phyloP scores from a whole-genome alignment of 352 stramenopile genomes.

The Phytophthora melonis region DNA sequence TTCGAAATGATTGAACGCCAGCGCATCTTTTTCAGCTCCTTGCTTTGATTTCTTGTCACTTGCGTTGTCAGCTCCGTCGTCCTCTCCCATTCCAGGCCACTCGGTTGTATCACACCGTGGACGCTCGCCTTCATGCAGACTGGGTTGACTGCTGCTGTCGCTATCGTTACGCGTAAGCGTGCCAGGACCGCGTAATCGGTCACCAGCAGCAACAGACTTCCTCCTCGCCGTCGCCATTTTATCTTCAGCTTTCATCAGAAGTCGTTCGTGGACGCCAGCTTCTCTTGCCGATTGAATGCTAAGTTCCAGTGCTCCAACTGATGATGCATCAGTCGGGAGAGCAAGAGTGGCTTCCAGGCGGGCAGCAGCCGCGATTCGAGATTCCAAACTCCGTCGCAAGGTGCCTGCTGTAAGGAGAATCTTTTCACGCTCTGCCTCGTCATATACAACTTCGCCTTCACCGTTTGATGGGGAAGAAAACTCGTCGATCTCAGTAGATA shows the following conservation, averaged over 20 bases:
- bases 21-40: conserved; percentile 52
- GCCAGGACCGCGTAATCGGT: conserved; percentile 35
- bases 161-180: conserved; percentile 34
- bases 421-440: conserved; percentile 42
- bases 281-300: conserved; percentile 67
- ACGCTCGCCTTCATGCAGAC: conserved; percentile 22
- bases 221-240: conserved; percentile 49
- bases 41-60: conserved; percentile 47
- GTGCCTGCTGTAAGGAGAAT: conserved; percentile 56
- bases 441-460: conserved; percentile 40
- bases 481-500: conserved; percentile 62
- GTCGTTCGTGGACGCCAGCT: conserved; percentile 63
- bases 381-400: conserved; percentile 60
- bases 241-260: conserved; percentile 72
- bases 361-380: conserved; percentile 52
- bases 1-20: conserved; percentile 77
- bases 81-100: conserved; percentile 45
- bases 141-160: conserved; percentile 41
- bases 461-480: conserved; percentile 41
- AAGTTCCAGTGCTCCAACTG: conserved; percentile 59
- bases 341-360: conserved; percentile 58
- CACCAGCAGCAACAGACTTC: conserved; percentile 29
- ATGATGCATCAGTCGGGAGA: conserved; percentile 54
- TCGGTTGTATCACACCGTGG: conserved; percentile 57
- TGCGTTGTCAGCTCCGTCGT: conserved; percentile 40